Conservation (phyloP, 1,139 yeast genomes). For the Scheffersomyces cryptocercus region DNA sequence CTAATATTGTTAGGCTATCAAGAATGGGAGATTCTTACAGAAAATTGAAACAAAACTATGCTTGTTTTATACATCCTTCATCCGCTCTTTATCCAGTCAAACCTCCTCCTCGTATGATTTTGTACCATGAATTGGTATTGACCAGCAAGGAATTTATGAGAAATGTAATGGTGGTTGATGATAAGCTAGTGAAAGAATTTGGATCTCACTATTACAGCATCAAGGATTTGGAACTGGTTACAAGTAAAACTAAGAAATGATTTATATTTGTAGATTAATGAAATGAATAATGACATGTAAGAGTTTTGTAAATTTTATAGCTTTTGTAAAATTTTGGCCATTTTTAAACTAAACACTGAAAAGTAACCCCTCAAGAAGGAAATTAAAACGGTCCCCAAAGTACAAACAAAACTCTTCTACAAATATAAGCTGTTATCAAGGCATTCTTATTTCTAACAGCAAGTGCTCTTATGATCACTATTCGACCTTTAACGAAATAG, state of each 20-base stretch:
- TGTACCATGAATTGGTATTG: constrained; percentile 83
- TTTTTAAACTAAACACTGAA: too few relatives aligned
- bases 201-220: constrained; percentile 57
- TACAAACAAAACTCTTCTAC: too few relatives aligned
- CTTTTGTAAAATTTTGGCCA: too few relatives aligned
- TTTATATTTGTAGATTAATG: too few relatives aligned
- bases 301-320: too few relatives aligned
- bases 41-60: constrained; percentile 60
- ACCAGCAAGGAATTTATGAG: constrained; percentile 91
- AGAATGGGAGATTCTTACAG: constrained; percentile 72
- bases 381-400: too few relatives aligned
- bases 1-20: constrained; percentile 71
- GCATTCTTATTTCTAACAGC: too few relatives aligned
- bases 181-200: constrained; percentile 62
- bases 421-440: too few relatives aligned
- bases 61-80: constrained; percentile 83
- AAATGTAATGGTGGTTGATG: constrained; percentile 73
- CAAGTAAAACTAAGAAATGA: neutral
- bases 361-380: too few relatives aligned
- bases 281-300: too few relatives aligned
- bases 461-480: too few relatives aligned
- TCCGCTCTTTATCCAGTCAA: constrained; percentile 59
- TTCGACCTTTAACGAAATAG: too few relatives aligned
- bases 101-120: constrained; percentile 69
- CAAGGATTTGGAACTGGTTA: constrained; percentile 13